Conservation (phyloP, 352 stramenopile genomes). For the Phytophthora melonis region DNA sequence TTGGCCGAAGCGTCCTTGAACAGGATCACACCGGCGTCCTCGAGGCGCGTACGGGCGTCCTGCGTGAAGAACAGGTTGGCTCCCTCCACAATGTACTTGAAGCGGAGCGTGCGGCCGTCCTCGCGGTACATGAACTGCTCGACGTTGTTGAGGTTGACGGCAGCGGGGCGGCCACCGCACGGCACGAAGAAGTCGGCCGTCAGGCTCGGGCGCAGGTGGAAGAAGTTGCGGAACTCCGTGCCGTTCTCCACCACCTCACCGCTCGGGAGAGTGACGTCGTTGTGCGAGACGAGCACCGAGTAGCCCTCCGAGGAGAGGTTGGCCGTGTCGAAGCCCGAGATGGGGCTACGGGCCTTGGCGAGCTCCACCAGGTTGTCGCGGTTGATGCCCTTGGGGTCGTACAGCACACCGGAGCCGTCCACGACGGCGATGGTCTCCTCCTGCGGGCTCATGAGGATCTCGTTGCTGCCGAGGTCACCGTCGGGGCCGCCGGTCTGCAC, state of each 20-base stretch:
- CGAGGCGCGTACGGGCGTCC: constrained; percentile 94
- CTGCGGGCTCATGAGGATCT: constrained; percentile 97
- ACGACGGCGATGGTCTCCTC: constrained; percentile 97
- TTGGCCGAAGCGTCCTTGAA: constrained; percentile 97
- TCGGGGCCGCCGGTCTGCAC: constrained; percentile 98
- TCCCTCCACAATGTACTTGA: constrained; percentile 97
- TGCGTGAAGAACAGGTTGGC: constrained; percentile 98
- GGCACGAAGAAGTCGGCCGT: constrained; percentile 97
- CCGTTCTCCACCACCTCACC: constrained; percentile 92
- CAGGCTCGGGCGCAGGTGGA: constrained; percentile 94
- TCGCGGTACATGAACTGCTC: constrained; percentile 88
- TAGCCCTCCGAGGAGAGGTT: constrained; percentile 79
- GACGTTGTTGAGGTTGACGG: constrained; percentile 97
- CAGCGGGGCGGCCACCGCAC: constrained; percentile 95
- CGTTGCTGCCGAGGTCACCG: constrained; percentile 98
- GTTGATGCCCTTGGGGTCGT: constrained; percentile 95
- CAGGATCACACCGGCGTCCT: constrained; percentile 96
- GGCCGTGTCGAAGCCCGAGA: constrained; percentile 90
- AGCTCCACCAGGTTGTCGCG: constrained; percentile 93
- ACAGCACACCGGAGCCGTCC: constrained; percentile 94
- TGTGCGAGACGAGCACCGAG: constrained; percentile 72
- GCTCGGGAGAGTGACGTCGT: constrained; percentile 75
- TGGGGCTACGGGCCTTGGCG: constrained; percentile 87
- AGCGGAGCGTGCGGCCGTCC: constrained; percentile 85
- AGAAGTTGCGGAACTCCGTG: constrained; percentile 96